These are phyloP conservation scores for Paradendryphiella salina DNA, from an alignment of 2,329 filamentous ascomycete species.

Conservation along the genomic window DNA sequence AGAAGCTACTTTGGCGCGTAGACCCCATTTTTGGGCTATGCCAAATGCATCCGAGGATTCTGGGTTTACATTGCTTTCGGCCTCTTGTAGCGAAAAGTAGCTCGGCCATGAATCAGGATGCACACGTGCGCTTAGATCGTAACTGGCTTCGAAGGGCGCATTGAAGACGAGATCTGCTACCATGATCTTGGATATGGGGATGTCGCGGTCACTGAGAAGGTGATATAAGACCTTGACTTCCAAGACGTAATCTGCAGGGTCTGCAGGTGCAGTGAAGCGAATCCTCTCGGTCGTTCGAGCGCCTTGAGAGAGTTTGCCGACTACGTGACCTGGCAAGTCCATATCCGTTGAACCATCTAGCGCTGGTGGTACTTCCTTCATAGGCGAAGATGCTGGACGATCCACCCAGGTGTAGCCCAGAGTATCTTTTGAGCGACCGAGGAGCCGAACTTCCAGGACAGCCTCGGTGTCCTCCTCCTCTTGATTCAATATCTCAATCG, in stretches of 20 bases:
- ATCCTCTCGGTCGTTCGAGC: slow-evolving; percentile 42
- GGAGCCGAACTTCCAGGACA: slow-evolving; percentile 68
- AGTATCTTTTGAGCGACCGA: slow-evolving; percentile 58
- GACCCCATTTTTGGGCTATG: slow-evolving; percentile 77
- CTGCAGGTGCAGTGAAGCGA: slow-evolving; percentile 48
- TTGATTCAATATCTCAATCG: slow-evolving; percentile 73
- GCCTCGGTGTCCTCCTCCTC: slow-evolving; percentile 79
- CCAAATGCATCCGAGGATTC: slow-evolving; percentile 57
- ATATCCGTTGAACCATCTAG: slow-evolving; percentile 29
- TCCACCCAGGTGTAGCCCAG: slow-evolving; percentile 54
- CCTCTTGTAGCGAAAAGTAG: slow-evolving; percentile 70
- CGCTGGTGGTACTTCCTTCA: slow-evolving; percentile 36
- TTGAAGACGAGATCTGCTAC: slow-evolving; percentile 72
- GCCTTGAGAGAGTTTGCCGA: slow-evolving; percentile 43
- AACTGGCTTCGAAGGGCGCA: slow-evolving; percentile 88
- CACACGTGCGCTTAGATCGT: slow-evolving; percentile 79
- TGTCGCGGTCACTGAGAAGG: slow-evolving; percentile 76
- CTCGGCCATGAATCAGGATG: slow-evolving; percentile 83
- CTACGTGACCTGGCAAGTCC: slow-evolving; percentile 44
- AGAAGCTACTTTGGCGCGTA: slow-evolving; percentile 72
- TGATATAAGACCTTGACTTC: slow-evolving; percentile 76
- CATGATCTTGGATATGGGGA: slow-evolving; percentile 74
- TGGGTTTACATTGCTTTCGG: slow-evolving; percentile 36
- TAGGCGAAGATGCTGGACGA: slow-evolving; percentile 38
- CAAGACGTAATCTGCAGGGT: slow-evolving; percentile 65